Conservation (phyloP, 148 eudicot genomes). For the Spergularia bocconei region DNA sequence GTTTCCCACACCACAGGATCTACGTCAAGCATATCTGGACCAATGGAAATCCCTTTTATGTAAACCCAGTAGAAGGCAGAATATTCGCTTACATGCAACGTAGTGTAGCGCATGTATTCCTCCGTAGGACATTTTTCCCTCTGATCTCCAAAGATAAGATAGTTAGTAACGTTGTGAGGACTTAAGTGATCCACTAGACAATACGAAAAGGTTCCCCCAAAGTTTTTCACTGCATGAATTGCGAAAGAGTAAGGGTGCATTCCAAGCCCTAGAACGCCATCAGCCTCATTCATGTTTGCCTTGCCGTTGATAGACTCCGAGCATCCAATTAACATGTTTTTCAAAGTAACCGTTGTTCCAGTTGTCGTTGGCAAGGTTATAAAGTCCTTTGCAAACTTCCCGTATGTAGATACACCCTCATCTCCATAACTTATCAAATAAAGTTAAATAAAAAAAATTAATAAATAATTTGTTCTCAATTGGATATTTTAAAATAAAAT, state of each 20-base stretch:
- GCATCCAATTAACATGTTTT: constrained; percentile 41
- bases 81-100: constrained; percentile 18
- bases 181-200: constrained; percentile 55
- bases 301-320: constrained; percentile 26
- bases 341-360: constrained; percentile 20
- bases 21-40: constrained; percentile 33
- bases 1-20: constrained; percentile 34
- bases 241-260: constrained; percentile 37
- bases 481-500: too few relatives aligned
- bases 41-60: constrained; percentile 41
- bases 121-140: constrained; percentile 17
- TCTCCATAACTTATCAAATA: constrained; percentile 32
- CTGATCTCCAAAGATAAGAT: constrained; percentile 34
- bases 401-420: constrained; percentile 26
- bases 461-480: too few relatives aligned
- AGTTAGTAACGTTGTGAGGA: constrained; percentile 32
- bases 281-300: constrained; percentile 22
- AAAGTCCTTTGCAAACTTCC: constrained; percentile 40
- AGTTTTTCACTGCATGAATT: constrained; percentile 23
- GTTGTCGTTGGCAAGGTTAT: constrained; percentile 31
- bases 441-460: neutral
- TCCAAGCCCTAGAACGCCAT: constrained; percentile 51
- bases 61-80: constrained; percentile 30
- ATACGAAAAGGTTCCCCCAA: constrained; percentile 51
- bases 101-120: constrained; percentile 34